phyloP scores from a whole-genome alignment of 1,139 yeast genomes.

The Candida tropicalis region DNA sequence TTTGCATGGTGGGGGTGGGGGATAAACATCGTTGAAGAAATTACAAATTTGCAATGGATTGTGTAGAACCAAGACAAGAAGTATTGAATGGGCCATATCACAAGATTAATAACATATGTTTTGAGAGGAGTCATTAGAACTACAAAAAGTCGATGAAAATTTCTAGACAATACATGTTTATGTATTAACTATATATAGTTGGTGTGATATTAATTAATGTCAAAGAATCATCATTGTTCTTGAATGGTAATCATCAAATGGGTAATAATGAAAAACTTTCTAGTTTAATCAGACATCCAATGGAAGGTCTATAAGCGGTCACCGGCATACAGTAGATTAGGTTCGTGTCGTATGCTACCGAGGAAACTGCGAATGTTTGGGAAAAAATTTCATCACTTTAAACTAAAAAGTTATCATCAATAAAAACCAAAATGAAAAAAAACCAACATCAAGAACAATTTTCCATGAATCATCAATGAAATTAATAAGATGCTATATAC shows the following conservation, averaged over 20 bases:
- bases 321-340: conserved; percentile 77
- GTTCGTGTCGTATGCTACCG: conserved; percentile 84
- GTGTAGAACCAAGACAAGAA: no score
- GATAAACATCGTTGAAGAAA: no score
- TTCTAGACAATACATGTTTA: not conserved
- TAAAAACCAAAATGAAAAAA: conserved; percentile 9
- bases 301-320: conserved; percentile 76
- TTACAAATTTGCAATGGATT: no score
- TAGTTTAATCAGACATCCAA: conserved; percentile 58
- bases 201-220: no score
- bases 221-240: no score
- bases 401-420: conserved; percentile 15
- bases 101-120: no score
- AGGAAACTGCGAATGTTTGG: conserved; percentile 91
- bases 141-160: no score
- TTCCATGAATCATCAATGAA: not conserved
- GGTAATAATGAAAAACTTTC: not conserved
- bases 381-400: conserved; percentile 71
- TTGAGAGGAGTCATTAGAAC: no score
- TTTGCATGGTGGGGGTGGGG: no score
- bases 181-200: not conserved
- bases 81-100: no score
- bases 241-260: no score
- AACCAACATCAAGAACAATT: not conserved
- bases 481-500: no score